phyloP scores from a whole-genome alignment of 495 filamentous ascomycete genomes.

The Penicillium cinerascens region DNA sequence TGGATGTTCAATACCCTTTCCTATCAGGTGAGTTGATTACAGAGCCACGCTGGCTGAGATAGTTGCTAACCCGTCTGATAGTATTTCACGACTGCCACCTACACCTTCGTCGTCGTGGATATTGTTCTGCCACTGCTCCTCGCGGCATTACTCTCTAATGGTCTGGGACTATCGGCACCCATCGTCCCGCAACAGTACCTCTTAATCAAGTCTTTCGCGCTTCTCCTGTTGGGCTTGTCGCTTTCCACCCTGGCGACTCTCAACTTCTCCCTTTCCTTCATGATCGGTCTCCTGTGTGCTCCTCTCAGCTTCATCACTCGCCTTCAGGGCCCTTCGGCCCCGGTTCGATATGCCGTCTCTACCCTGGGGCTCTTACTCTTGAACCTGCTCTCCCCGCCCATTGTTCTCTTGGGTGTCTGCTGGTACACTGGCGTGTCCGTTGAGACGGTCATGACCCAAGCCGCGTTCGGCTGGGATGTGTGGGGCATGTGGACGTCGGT shows the following conservation, averaged over 20 bases:
- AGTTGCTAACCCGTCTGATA: constrained; percentile 30
- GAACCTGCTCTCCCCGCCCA: constrained; percentile 61
- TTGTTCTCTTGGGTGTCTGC: constrained; percentile 54
- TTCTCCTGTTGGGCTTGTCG: constrained; percentile 85
- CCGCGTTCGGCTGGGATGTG: constrained; percentile 86
- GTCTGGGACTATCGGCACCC: constrained; percentile 48
- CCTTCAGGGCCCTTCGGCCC: constrained; percentile 26
- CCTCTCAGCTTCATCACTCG: constrained; percentile 71
- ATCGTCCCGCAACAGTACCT: constrained; percentile 62
- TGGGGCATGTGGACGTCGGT: constrained; percentile 87
- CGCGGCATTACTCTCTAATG: constrained; percentile 48
- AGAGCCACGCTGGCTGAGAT: background rate
- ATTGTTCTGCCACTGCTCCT: constrained; percentile 56
- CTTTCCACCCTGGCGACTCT: constrained; percentile 91
- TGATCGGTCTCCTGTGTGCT: constrained; percentile 72
- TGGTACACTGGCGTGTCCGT: constrained; percentile 49
- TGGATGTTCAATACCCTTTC: constrained; percentile 79
- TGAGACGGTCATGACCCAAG: constrained; percentile 61
- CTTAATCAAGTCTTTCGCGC: constrained; percentile 85
- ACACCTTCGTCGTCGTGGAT: constrained; percentile 56
- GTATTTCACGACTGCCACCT: constrained; percentile 50
- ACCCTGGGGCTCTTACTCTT: constrained; percentile 40
- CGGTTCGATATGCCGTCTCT: constrained; percentile 23
- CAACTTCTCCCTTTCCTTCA: constrained; percentile 89
- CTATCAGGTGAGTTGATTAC: constrained; percentile 51